Evolutionary conservation across 768 basidiomycete species (phyloP), one percentile per base, ranked within the genome.

Genomic region (Tulasnella sp.): DNA sequence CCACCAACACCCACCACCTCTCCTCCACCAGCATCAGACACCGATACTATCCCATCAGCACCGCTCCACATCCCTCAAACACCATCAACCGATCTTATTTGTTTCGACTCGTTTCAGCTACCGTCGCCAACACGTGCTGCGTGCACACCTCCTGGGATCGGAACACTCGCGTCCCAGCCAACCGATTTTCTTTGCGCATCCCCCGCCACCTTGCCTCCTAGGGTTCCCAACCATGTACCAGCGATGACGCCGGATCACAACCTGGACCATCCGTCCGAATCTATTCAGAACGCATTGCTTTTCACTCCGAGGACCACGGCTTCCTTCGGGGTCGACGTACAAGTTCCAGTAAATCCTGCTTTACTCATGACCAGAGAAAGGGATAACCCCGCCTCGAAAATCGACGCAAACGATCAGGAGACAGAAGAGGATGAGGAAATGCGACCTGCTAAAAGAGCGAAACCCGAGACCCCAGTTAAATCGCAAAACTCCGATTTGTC

Each of bases 71-170:
- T 18, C 3, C 73, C 32, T 35, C 32, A 42, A 44, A 48, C 32
- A 29, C 44, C 73, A 51, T 55, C 39, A n/a, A 74, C 73, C 73
- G 51, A 74, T 74, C 73, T 74, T 11, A 74, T 74, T 5, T 74
- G 44, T n/a, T 74, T 74, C 29, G 73, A 74, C 23, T 74, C 73
- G 11, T 48, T 74, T n/a, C 40, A 23, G 16, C 23, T 74, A 18
- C 29, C 61, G 5, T 67, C 61, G 10, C 61, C 61, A 20, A 74
- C 73, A 74, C 44, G 40, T 44, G 44, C n/a, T 55, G 20, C n/a
- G 26, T 26, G 29, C 26, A 26, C 73, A 26, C 44, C 18, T 48
- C 40, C 32, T 26, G 39, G 44, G 51, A 39, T 46, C 46, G 32
- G 15, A 18, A 32, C 44, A 42, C 73, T 55, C 32, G 13, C 32